Conservation (phyloP, 768 basidiomycete species). For the Pleurotus sapidus region DNA sequence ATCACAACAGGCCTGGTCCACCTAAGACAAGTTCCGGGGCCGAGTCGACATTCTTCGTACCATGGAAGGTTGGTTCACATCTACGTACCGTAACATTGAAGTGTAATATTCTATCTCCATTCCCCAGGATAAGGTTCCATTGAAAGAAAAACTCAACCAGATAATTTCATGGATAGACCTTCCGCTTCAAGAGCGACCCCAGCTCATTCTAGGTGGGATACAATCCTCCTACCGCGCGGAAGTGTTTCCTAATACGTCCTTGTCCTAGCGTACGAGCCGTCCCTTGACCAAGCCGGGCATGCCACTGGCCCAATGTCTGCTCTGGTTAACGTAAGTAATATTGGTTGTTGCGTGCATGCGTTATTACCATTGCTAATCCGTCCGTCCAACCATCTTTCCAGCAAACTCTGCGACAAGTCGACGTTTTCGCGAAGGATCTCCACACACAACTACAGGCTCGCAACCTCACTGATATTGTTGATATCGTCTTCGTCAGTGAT, state of each 20-base stretch:
- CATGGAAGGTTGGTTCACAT: constrained; percentile 57
- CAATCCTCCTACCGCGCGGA: background rate
- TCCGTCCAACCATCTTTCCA: constrained; percentile 20
- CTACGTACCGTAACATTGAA: constrained; percentile 10
- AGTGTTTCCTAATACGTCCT: background rate
- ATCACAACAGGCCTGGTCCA: constrained; percentile 71
- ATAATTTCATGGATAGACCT: constrained; percentile 82
- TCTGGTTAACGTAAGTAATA: constrained; percentile 60
- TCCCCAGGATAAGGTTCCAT: constrained; percentile 54
- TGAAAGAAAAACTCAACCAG: constrained; percentile 71
- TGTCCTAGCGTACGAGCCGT: constrained; percentile 72
- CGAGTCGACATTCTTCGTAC: constrained; percentile 72
- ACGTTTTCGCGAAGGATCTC: constrained; percentile 70
- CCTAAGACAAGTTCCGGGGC: constrained; percentile 63
- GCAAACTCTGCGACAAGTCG: constrained; percentile 65
- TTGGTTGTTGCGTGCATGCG: background rate
- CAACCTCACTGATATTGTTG: constrained; percentile 80
- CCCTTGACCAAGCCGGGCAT: constrained; percentile 85
- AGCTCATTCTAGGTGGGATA: constrained; percentile 64
- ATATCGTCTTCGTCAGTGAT: constrained; percentile 87
- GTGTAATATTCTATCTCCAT: constrained; percentile 5
- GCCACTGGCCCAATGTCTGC: constrained; percentile 63
- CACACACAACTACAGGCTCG: constrained; percentile 61
- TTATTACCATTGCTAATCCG: constrained; percentile 3
- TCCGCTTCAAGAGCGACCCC: constrained; percentile 67